phyloP scores from a whole-genome alignment of 2,329 filamentous ascomycete species.

The Pyrenophora teres region DNA sequence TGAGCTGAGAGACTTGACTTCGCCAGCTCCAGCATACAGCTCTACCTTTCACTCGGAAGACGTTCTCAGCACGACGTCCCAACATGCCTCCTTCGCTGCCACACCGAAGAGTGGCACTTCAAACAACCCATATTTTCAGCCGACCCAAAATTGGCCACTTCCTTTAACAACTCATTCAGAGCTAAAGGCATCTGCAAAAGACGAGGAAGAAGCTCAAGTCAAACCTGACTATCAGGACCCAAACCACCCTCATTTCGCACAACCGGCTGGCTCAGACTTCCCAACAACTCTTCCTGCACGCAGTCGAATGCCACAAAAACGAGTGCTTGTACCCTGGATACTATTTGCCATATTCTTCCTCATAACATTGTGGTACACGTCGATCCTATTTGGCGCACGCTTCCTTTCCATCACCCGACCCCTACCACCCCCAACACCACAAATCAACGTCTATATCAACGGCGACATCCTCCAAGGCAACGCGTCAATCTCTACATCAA shows the following conservation, averaged over 20 bases:
- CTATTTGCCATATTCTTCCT: constrained; percentile 31
- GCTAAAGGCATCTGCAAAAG: background rate
- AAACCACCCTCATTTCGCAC: constrained; percentile 15
- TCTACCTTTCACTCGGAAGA: constrained; percentile 17
- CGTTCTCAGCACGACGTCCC: background rate
- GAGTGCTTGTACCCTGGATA: constrained; percentile 30
- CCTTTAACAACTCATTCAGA: background rate
- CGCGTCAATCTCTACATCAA: background rate
- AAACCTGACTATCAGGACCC: constrained; percentile 14
- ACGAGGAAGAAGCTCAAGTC: constrained; percentile 1
- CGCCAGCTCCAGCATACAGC: constrained; percentile 32
- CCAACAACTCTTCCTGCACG: constrained; percentile 1
- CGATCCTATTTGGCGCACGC: constrained; percentile 25
- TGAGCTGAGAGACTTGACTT: constrained; percentile 12
- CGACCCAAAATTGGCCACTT: background rate
- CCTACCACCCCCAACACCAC: constrained; percentile 10
- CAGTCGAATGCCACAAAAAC: constrained; percentile 11
- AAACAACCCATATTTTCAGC: constrained; percentile 6
- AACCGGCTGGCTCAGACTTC: constrained; percentile 1
- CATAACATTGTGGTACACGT: constrained; percentile 28
- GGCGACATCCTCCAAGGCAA: constrained; percentile 10
- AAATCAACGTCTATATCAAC: constrained; percentile 26
- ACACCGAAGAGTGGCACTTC: background rate
- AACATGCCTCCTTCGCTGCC: background rate
- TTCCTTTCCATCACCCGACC: constrained; percentile 23